phyloP scores from a whole-genome alignment of 1,139 yeast genomes.

The Yamadazyma blattariae region DNA sequence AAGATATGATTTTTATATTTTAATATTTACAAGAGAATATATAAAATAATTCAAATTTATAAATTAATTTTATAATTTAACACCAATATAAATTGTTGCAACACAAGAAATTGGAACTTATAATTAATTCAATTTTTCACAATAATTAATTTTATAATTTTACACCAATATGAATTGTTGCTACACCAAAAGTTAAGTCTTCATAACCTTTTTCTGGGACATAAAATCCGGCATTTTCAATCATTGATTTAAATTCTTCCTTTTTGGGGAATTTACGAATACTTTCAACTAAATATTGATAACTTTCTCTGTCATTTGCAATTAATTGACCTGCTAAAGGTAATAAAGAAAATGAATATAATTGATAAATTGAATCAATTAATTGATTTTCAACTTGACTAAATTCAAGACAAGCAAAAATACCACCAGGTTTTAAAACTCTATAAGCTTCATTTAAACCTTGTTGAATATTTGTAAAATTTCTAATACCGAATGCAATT shows the following conservation, averaged over 20 bases:
- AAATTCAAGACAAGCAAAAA: constrained; percentile 93
- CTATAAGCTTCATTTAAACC: constrained; percentile 93
- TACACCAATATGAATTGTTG: constrained; percentile 94
- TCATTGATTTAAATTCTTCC: constrained; percentile 88
- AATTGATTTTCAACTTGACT: constrained; percentile 84
- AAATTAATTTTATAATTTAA: too few relatives aligned
- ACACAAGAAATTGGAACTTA: too few relatives aligned
- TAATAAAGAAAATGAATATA: constrained; percentile 82
- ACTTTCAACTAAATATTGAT: constrained; percentile 93
- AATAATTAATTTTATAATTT: too few relatives aligned
- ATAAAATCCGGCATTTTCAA: constrained; percentile 91
- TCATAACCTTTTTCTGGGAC: constrained; percentile 88
- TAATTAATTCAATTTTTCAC: too few relatives aligned
- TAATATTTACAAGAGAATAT: too few relatives aligned
- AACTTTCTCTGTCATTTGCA: constrained; percentile 93
- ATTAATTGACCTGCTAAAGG: constrained; percentile 96
- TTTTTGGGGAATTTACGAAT: constrained; percentile 90
- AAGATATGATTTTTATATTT: too few relatives aligned
- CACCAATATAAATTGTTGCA: too few relatives aligned
- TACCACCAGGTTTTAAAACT: constrained; percentile 93
- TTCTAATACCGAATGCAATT: constrained; percentile 95
- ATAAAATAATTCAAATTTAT: too few relatives aligned
- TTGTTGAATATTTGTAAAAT: constrained; percentile 90
- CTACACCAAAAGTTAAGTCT: constrained; percentile 93
- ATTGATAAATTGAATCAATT: constrained; percentile 73